A percentile compares a stretch with the other conserved stretches of the same genome.
Evolutionary conservation across 495 filamentous ascomycete genomes (phyloP).

Genomic region (Podospora didyma): DNA sequence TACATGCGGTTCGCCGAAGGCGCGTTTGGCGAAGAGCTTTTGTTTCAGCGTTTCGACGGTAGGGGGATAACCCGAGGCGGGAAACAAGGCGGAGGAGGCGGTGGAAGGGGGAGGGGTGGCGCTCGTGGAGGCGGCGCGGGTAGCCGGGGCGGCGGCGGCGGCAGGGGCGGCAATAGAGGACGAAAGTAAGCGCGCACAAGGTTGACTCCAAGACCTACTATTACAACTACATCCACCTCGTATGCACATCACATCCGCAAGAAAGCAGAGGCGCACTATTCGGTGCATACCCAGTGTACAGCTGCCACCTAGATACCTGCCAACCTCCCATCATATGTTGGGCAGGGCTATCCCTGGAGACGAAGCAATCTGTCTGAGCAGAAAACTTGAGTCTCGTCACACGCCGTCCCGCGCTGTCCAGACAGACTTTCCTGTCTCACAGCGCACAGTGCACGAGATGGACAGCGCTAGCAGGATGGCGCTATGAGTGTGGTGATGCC

Average conservation of each 20-base stretch:
- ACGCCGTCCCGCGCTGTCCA: not conserved
- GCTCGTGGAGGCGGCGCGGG: conserved; percentile 32
- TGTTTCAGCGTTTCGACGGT: conserved; percentile 54
- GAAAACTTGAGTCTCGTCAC: too few relatives aligned
- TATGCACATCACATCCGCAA: too few relatives aligned
- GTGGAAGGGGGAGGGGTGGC: conserved; percentile 27
- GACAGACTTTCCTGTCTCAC: not conserved
- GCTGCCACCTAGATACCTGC: too few relatives aligned
- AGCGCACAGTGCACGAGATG: not conserved
- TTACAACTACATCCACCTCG: too few relatives aligned
- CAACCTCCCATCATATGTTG: too few relatives aligned
- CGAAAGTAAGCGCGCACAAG: not conserved
- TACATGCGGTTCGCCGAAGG: conserved; percentile 77
- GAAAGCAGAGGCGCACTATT: too few relatives aligned
- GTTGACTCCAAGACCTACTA: not conserved
- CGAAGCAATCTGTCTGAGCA: too few relatives aligned
- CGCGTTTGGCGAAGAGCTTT: conserved; percentile 69
- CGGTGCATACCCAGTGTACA: too few relatives aligned
- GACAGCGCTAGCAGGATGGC: not conserved
- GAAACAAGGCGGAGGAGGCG: conserved; percentile 33
- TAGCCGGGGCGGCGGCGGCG: conserved; percentile 21
- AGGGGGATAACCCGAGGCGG: conserved; percentile 31
- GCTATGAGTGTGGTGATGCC: not conserved
- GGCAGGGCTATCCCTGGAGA: too few relatives aligned
- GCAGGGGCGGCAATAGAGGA: conserved; percentile 5